Percentiles rank a stretch among this genome's conserved stretches.
Evolutionary conservation across 768 basidiomycete species (phyloP).

Genomic region (Tricholomella constricta): DNA sequence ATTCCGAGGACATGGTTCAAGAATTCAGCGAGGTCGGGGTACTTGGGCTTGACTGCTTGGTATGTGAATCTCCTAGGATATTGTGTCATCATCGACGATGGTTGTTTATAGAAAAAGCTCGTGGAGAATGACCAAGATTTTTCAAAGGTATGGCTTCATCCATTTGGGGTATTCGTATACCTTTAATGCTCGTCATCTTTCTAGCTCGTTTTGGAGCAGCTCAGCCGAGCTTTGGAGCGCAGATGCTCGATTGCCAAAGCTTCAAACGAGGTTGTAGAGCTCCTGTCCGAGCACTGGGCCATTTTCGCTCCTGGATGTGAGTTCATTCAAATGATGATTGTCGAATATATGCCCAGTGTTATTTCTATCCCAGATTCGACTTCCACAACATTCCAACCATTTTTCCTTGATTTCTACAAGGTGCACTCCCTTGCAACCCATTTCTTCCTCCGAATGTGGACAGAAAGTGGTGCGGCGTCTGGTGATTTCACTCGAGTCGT

Average conservation of each 20-base stretch:
- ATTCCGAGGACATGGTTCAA: slow-evolving; percentile 67
- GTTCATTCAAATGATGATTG: slow-evolving; percentile 26
- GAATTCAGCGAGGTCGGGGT: slow-evolving; percentile 82
- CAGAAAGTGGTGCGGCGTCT: slow-evolving; percentile 75
- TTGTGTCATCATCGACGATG: not conserved
- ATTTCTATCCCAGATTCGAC: slow-evolving; percentile 59
- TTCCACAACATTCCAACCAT: slow-evolving; percentile 80
- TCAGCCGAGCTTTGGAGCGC: slow-evolving; percentile 69
- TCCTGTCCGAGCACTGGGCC: slow-evolving; percentile 83
- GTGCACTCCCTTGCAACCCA: slow-evolving; percentile 80
- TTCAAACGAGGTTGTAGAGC: slow-evolving; percentile 83
- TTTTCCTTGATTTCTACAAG: slow-evolving; percentile 82
- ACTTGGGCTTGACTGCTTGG: slow-evolving; percentile 81
- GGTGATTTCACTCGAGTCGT: slow-evolving; percentile 80
- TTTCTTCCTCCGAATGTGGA: slow-evolving; percentile 94
- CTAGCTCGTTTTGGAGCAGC: slow-evolving; percentile 80
- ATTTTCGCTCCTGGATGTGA: slow-evolving; percentile 84
- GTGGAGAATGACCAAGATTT: slow-evolving; percentile 75
- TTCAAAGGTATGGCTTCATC: slow-evolving; percentile 53
- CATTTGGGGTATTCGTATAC: not conserved
- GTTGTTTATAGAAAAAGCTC: slow-evolving; percentile 55
- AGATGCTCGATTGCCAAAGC: slow-evolving; percentile 83
- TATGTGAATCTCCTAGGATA: slow-evolving; percentile 32
- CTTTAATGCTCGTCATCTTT: slow-evolving; percentile 13
- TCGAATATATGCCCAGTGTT: slow-evolving; percentile 6